A percentile compares a stretch with the other conserved stretches of the same genome.
Conservation (phyloP, 176 grass and related monocot species). For the Stipa capillata region DNA sequence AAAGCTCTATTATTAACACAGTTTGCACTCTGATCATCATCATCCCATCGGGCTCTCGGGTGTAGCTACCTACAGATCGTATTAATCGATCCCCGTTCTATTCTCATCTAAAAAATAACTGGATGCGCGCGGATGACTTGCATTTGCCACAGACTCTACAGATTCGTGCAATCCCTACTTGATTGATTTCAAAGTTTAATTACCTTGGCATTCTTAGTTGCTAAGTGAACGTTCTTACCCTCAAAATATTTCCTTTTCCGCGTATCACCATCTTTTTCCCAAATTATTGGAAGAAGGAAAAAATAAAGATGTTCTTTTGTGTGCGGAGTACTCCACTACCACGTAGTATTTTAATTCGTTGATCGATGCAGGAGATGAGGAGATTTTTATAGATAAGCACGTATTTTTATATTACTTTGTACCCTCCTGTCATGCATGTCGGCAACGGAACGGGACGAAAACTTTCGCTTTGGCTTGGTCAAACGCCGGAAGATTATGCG, state of each 20-base stretch:
- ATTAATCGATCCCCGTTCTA: no score
- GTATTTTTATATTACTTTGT: background rate
- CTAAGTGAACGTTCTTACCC: background rate
- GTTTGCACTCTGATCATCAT: no score
- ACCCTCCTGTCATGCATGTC: background rate
- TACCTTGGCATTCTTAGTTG: background rate
- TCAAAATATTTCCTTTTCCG: background rate
- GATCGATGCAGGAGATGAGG: background rate
- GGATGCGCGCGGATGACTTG: no score
- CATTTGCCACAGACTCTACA: no score
- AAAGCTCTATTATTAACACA: no score
- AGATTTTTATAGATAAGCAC: background rate
- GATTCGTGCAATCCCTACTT: no score
- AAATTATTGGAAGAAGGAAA: background rate
- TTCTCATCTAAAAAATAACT: no score
- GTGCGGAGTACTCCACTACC: background rate
- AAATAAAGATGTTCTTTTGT: background rate
- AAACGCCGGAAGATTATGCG: background rate
- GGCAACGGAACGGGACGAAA: background rate
- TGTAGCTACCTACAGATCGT: no score
- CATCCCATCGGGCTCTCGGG: no score
- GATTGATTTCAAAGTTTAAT: no score
- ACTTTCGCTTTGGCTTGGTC: background rate
- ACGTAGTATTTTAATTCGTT: background rate
- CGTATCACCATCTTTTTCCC: background rate